A percentile compares a stretch with the other conserved stretches of the same genome.
These are phyloP conservation scores for Cladosporium austrohemisphaericum DNA, from an alignment of 2,329 filamentous ascomycete genomes.

Conservation along the genomic window DNA sequence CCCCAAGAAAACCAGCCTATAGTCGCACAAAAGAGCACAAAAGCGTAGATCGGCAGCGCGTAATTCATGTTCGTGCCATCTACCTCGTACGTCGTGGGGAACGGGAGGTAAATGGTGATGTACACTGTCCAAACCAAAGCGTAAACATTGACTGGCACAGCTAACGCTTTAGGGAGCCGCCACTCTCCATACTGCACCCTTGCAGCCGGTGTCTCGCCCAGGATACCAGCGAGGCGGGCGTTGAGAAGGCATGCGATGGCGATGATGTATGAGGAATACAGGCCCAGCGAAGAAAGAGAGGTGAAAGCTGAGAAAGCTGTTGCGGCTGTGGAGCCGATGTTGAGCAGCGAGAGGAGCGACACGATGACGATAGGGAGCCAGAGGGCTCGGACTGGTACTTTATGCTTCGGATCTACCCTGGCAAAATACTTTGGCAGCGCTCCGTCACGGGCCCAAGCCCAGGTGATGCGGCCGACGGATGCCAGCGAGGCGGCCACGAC, in stretches of 20 bases:
- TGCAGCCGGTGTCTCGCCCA: background rate
- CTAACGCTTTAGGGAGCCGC: constrained; percentile 11
- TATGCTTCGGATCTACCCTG: constrained; percentile 13
- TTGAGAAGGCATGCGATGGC: constrained; percentile 17
- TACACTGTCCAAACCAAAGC: constrained; percentile 17
- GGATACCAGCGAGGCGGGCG: constrained; percentile 5
- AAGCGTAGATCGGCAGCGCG: constrained; percentile 31
- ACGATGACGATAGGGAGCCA: constrained; percentile 16
- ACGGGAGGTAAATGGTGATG: constrained; percentile 23
- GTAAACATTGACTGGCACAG: constrained; percentile 15
- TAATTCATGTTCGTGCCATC: constrained; percentile 48
- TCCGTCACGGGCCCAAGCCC: constrained; percentile 20
- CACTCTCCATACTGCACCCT: constrained; percentile 16
- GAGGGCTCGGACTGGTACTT: constrained; percentile 16
- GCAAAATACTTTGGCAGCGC: constrained; percentile 17
- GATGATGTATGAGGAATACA: constrained; percentile 18
- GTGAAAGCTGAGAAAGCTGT: constrained; percentile 17
- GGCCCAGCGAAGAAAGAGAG: constrained; percentile 15
- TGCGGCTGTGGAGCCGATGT: constrained; percentile 15
- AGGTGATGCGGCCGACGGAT: constrained; percentile 18
- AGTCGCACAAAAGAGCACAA: constrained; percentile 4
- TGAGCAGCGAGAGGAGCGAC: constrained; percentile 16
- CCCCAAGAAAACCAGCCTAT: constrained; percentile 12
- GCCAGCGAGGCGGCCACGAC: constrained; percentile 19
- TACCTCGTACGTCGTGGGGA: constrained; percentile 43